Base-by-base conservation (phyloP, 768 basidiomycete species). In the Clavulina sp. region DNA sequence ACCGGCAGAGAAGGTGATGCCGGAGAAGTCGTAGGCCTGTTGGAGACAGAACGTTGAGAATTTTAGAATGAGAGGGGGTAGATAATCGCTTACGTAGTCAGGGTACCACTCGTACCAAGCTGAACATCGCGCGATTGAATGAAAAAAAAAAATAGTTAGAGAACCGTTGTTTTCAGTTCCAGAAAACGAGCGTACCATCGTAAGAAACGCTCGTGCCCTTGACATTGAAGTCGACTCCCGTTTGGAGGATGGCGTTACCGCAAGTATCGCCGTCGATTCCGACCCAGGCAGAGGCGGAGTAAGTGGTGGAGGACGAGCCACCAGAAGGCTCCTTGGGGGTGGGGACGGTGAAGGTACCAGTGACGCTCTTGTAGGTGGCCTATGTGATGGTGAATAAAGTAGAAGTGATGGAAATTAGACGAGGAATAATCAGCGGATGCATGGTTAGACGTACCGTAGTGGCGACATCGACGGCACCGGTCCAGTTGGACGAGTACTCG, bases 401-500 rank as follows among this genome's bases (percentile, higher is more conserved):
- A n/a, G 21, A 9, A 18, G 4, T 28, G 43, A 1, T 19, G 34
- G 21, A 1, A 31, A 4, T 23, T 3, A 46, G 46, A 31, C 28
- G 0, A 23, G 5, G 21, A 21, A 18, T 21, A 4, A 16, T 9
- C 9, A 18, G 3, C 29, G 43, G 57, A 57, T 9, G 21, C 33
- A n/a, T n/a, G n/a, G n/a, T n/a, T n/a, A n/a, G 4, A 52, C 59
- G 33, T 26, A 64, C 63, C 4, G 57, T 44, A 49, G 58, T 41
- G 26, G 61, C 54, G 50, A 60, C 59, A 52, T 59, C 63, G 38
- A 64, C 63, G 23, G 64, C 65, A 31, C 66, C 65, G 36, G 66
- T 58, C 66, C 66, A 68, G 63, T 66, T 66, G 28, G 57, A 54
- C 57, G 61, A 63, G 62, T 61, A 63, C 56, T 60, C 60, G 46